phyloP scores from a whole-genome alignment of 2,329 filamentous ascomycete species.

The Hysterium pulicare region DNA sequence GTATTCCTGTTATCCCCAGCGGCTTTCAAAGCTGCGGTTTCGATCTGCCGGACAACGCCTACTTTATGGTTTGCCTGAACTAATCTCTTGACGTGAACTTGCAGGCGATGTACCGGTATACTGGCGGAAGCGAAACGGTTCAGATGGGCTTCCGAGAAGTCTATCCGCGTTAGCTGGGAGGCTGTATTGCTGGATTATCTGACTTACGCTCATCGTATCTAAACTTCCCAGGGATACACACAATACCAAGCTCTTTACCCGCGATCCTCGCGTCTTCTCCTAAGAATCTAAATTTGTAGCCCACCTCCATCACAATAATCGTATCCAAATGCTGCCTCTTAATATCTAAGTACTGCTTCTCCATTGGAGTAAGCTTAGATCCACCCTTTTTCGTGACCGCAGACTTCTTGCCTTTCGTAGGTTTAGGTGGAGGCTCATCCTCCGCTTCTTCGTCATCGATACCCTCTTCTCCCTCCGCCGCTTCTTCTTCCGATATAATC shows the following conservation, averaged over 20 bases:
- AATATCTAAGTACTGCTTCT: conserved; percentile 88
- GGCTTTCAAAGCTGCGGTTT: conserved; percentile 94
- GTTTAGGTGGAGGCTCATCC: conserved; percentile 48
- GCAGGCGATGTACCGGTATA: conserved; percentile 85
- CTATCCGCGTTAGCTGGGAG: conserved; percentile 34
- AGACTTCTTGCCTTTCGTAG: conserved; percentile 47
- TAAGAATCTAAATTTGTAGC: conserved; percentile 97
- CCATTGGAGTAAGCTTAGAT: conserved; percentile 91
- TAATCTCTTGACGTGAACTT: conserved; percentile 90
- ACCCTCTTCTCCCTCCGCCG: conserved; percentile 49
- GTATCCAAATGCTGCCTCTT: conserved; percentile 90
- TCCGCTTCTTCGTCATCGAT: conserved; percentile 56
- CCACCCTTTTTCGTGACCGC: conserved; percentile 63
- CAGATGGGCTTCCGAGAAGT: conserved; percentile 86
- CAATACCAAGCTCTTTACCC: conserved; percentile 86
- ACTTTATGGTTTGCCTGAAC: conserved; percentile 94
- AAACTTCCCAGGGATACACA: conserved; percentile 94
- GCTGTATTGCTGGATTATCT: not conserved
- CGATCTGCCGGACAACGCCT: conserved; percentile 87
- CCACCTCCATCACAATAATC: conserved; percentile 86
- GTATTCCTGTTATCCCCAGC: conserved; percentile 91
- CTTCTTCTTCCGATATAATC: conserved; percentile 55
- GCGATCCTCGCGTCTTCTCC: conserved; percentile 89
- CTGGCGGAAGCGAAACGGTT: conserved; percentile 92
- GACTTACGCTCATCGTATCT: conserved; percentile 81